Evolutionary conservation across 306 rosid species (phyloP), one percentile per base, ranked within the genome.

Genomic region (Betula pendula): DNA sequence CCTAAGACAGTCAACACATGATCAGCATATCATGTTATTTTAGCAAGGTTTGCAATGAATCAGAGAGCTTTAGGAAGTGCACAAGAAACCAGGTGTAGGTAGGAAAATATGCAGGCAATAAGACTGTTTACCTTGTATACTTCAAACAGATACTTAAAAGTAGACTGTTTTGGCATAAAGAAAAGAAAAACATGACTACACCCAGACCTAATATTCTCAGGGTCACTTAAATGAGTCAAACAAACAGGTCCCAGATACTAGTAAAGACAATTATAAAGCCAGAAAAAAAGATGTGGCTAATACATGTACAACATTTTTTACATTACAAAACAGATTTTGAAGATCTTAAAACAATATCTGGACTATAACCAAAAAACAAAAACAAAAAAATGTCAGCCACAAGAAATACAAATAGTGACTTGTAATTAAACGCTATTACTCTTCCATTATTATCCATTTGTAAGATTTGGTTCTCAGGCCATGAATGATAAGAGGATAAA

Each of bases 1-100:
- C 98, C 98, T 95, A 80, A 80, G 77, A 71, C 58, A 71, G 77
- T 68, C 78, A 75, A 68, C 75, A 71, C 19, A 72, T 4, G 31
- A 43, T 73, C 16, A 73, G 55, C 43, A 53, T 35, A 38, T 38
- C 70, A 65, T 17, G 8, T 65, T 65, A 65, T 35, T 65, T 9
- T 35, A 38, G 15, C 48, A 75, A 31, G 25, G 75, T 78, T 48
- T 6, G 74, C 73, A 71, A 76, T 76, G 68, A 78, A 48, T 55
- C 73, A 81, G 74, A 51, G 14, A 27, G 53, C 70, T 56, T 56
- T 63, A 42, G 42, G 8, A 38, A 68, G 63, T 75, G 68, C 50
- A 74, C 68, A 58, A 82, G 31, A 79, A 38, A 56, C 27, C 40
- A 73, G 68, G 31, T 48, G 12, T 10, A 52, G 33, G 24, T n/a